Conservation (phyloP, 169 alveolate genomes). For the Theileria equi region DNA sequence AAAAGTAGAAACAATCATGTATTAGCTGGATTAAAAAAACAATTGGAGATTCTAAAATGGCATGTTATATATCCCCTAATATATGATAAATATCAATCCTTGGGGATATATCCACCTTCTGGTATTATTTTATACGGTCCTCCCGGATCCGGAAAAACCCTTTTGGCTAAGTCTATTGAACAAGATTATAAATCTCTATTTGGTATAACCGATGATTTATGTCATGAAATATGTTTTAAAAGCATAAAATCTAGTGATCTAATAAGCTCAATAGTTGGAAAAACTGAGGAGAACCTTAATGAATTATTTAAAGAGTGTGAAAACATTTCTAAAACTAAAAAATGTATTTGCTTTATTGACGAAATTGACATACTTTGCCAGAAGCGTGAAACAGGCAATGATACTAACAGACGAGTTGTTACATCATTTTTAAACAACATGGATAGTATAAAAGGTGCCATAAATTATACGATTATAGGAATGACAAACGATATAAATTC, state of each 20-base stretch:
- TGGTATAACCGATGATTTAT: neutral
- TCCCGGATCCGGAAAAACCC: constrained; percentile 81
- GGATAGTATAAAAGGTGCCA: constrained; percentile 30
- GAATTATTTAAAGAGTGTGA: constrained; percentile 25
- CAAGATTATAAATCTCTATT: constrained; percentile 12
- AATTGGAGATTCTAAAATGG: constrained; percentile 13
- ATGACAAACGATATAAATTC: constrained; percentile 88
- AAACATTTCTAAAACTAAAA: constrained; percentile 5
- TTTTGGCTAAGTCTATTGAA: constrained; percentile 41
- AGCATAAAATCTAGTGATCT: constrained; percentile 51
- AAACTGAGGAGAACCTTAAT: constrained; percentile 38
- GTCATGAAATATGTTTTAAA: constrained; percentile 7
- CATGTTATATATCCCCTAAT: constrained; percentile 51
- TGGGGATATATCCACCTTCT: constrained; percentile 90
- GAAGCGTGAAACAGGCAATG: constrained; percentile 43
- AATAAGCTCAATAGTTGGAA: constrained; percentile 23
- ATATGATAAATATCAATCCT: constrained; percentile 41
- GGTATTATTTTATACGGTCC: constrained; percentile 99
- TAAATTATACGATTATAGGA: constrained; percentile 82
- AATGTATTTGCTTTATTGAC: constrained; percentile 70
- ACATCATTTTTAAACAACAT: constrained; percentile 41
- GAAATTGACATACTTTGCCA: constrained; percentile 73
- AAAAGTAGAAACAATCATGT: neutral
- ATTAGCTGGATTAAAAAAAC: constrained; percentile 26
- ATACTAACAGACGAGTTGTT: constrained; percentile 21